A percentile compares a stretch with the other conserved stretches of the same genome.
phyloP scores from a whole-genome alignment of 2,329 filamentous ascomycete genomes.

The Nemania sp. region DNA sequence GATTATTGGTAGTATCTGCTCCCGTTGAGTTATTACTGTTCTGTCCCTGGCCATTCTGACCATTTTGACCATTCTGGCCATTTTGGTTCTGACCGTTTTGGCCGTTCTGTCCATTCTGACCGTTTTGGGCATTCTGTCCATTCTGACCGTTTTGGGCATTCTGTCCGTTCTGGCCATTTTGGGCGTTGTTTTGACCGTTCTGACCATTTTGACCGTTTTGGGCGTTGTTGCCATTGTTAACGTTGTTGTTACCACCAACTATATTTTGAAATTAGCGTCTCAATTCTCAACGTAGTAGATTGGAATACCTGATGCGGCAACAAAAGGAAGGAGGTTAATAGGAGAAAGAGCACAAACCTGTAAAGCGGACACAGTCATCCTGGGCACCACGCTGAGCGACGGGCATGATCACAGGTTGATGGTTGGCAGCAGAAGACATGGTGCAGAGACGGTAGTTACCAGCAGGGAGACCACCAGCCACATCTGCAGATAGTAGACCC shows the following conservation, averaged over 20 bases:
- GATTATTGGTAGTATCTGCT: constrained; percentile 40
- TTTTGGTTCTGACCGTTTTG: constrained; percentile 42
- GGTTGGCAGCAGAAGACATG: constrained; percentile 72
- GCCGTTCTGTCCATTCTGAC: constrained; percentile 35
- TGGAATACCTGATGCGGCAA: too few relatives aligned
- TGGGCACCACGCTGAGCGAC: constrained; percentile 75
- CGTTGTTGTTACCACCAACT: constrained; percentile 42
- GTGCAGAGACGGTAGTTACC: constrained; percentile 75
- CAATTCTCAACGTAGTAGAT: too few relatives aligned
- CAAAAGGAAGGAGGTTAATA: too few relatives aligned
- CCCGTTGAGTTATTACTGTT: constrained; percentile 36
- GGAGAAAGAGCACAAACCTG: constrained; percentile 57
- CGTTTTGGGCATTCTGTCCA: constrained; percentile 41
- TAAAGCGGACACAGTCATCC: constrained; percentile 73
- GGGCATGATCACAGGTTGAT: constrained; percentile 74
- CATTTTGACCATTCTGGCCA: constrained; percentile 40
- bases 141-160: constrained; percentile 39
- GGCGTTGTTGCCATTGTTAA: constrained; percentile 37
- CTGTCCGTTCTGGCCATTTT: constrained; percentile 36
- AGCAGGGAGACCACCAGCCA: constrained; percentile 68
- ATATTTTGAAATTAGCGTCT: constrained; percentile 1
- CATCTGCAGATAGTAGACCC: constrained; percentile 64
- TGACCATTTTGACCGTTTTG: constrained; percentile 43
- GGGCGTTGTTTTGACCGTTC: too few relatives aligned
- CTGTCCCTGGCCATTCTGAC: constrained; percentile 34